Percentiles rank a stretch among this genome's conserved stretches.
Conservation (phyloP, 345 rosid species). For the Toxicodendron radicans region DNA sequence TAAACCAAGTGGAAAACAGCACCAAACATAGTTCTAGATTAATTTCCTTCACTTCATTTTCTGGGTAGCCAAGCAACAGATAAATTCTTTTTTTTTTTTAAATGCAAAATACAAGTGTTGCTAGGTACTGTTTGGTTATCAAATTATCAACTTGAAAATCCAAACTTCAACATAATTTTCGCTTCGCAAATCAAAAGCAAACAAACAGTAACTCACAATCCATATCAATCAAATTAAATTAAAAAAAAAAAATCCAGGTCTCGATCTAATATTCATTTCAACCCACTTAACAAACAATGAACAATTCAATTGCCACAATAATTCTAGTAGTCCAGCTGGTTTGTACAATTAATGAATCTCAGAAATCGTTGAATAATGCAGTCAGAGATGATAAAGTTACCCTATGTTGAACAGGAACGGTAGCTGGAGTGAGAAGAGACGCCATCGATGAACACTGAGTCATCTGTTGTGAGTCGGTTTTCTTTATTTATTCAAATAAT, state of each 20-base stretch:
- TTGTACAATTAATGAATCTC: neutral
- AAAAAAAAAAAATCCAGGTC: neutral
- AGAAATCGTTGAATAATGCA: neutral
- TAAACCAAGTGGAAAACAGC: neutral
- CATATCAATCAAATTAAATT: neutral
- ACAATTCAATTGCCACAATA: neutral
- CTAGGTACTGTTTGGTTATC: neutral
- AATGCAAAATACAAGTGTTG: constrained; percentile 7
- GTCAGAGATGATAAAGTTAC: constrained; percentile 29
- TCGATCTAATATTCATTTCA: too few species aligned
- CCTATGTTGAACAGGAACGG: constrained; percentile 47
- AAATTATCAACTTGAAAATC: neutral
- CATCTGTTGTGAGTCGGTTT: neutral
- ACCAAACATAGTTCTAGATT: neutral
- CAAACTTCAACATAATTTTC: neutral
- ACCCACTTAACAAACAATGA: neutral
- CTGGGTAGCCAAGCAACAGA: neutral
- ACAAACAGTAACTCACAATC: neutral
- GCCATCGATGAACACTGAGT: constrained; percentile 51
- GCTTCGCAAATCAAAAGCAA: constrained; percentile 3
- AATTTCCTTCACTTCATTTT: neutral
- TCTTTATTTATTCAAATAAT: neutral
- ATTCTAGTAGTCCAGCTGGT: neutral
- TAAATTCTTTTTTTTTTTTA: too few species aligned
- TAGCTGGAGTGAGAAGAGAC: constrained; percentile 51